Evolutionary conservation across 306 rosid species (phyloP), one percentile per base, ranked within the genome.

Genomic region (Inga leiocalycina): DNA sequence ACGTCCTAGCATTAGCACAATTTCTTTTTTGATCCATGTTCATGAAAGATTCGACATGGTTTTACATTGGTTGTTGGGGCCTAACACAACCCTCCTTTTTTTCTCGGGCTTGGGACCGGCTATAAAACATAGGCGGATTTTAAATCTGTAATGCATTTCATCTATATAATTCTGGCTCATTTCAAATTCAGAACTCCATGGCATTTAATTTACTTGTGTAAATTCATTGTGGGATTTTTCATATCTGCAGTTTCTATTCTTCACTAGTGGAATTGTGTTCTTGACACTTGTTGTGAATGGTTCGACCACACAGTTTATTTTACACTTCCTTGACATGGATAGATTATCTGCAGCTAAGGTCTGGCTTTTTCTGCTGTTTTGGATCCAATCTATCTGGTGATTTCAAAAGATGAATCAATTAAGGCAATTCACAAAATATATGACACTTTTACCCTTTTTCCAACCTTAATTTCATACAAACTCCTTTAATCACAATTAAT

Each of bases 241-340:
- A 59, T 13, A 24, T 62, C 85, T 82, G 84, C 92, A 95, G 98
- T 95, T 95, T 88, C 91, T 95, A 89, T 95, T 95, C 89, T 92
- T 93, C 91, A 93, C 98, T 17, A 94, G 98, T 77, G 98, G 98
- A 81, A 93, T 92, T 72, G 98, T 95, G 85, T 91, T 93, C 86
- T 89, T 95, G 92, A 93, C 98, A 49, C 98, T 95, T 64, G 79
- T 89, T 81, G 91, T 93, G 86, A 95, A 95, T 84, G 98, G 98
- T 82, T 95, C 98, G 64, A 95, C 98, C 74, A 89, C 95, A 43
- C 98, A 95, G 80, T 92, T 93, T 80, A 13, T 93, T 87, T 91
- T 93, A 83, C 92, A 67, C 76, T 88, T 89, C 85, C 88, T 95
- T 32, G 79, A 68, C 64, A 77, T 95, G 98, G 92, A 91, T 75